These are phyloP conservation scores for Friedmanniomyces endolithicus DNA, from an alignment of 495 filamentous ascomycete species.

Conservation along the genomic window DNA sequence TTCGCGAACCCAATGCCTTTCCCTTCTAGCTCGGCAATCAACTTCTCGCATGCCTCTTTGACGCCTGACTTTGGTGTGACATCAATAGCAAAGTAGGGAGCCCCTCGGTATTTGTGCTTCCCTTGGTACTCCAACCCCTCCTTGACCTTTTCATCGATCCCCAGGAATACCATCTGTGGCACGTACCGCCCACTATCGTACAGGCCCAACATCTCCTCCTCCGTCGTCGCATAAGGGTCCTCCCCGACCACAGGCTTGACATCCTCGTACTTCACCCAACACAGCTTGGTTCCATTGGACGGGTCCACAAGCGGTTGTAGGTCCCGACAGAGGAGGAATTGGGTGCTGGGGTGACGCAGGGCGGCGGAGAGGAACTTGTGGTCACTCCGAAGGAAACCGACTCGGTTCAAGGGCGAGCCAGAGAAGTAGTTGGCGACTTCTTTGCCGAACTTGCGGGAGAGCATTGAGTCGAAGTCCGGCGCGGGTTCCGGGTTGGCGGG, in stretches of 20 bases:
- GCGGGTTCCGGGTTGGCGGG: slow-evolving; percentile 42
- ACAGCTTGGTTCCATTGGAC: slow-evolving; percentile 36
- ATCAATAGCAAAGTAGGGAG: slow-evolving; percentile 80
- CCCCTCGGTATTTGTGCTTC: slow-evolving; percentile 54
- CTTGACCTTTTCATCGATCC: slow-evolving; percentile 56
- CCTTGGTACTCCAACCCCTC: slow-evolving; percentile 34
- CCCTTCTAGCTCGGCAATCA: slow-evolving; percentile 43
- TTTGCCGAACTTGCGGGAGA: slow-evolving; percentile 74
- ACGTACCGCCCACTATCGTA: slow-evolving; percentile 60
- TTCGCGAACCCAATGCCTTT: slow-evolving; percentile 48
- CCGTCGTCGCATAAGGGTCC: slow-evolving; percentile 56
- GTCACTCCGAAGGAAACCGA: slow-evolving; percentile 77
- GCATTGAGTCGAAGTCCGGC: slow-evolving; percentile 62
- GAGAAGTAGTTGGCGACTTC: slow-evolving; percentile 95
- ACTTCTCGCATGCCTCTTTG: slow-evolving; percentile 36
- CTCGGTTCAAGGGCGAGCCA: slow-evolving; percentile 59
- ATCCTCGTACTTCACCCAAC: slow-evolving; percentile 49
- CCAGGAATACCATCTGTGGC: slow-evolving; percentile 71
- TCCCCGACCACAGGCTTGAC: slow-evolving; percentile 57
- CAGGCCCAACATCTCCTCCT: slow-evolving; percentile 56
- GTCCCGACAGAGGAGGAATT: slow-evolving; percentile 67
- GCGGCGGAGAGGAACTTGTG: slow-evolving; percentile 67
- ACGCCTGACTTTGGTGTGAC: slow-evolving; percentile 58
- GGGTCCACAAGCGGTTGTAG: slow-evolving; percentile 54
- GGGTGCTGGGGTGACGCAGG: slow-evolving; percentile 53